Base-by-base conservation (phyloP, 352 stramenopile genomes). In the Globisporangium yorkense region DNA sequence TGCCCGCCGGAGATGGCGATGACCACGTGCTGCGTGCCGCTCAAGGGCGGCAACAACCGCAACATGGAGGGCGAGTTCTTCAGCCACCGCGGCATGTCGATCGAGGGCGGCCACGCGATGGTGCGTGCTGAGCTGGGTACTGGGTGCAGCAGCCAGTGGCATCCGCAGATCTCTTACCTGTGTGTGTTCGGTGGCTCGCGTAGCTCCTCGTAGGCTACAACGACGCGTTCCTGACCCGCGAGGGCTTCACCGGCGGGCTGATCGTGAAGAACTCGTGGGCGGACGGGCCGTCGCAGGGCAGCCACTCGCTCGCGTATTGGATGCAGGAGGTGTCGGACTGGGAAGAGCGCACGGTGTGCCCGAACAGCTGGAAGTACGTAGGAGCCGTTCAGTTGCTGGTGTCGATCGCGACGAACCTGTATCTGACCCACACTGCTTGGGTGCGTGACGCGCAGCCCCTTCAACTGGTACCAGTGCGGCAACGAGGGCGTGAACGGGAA, bases 61-160 rank as follows among this genome's bases (percentile, higher is more conserved):
- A 92, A 92, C 67, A 90, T 92, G 80, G 80, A 92, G 58, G 83
- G 80, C 44, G 83, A 92, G 56, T 92, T 89, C 65, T 89, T 89
- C 66, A 88, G 75, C 51, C 80, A 90, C 57, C 77, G 74, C 37
- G 77, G 80, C 7, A 90, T 90, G 76, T 88, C 78, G 18, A 89
- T 90, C 54, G 83, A 90, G 66, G 80, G 78, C 50, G 80, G 83
- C 8, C 83, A 90, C 61, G 80, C 78, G 1, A 90, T 92, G 83
- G 82, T 87, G 81, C 20, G 35, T 40, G 65, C 40, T 53, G 31
- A 18, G 54, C 12, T 15, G 13, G 39, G 18, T 56, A 16, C 52
- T 59, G 24, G 12, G 7, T 21, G 18, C 33, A 8, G 41, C 41
- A 4, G 7, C 16, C 16, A 4, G 4, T 20, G 15, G 13, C 6